phyloP scores from a whole-genome alignment of 768 basidiomycete genomes.

The Tylopilus sp. region DNA sequence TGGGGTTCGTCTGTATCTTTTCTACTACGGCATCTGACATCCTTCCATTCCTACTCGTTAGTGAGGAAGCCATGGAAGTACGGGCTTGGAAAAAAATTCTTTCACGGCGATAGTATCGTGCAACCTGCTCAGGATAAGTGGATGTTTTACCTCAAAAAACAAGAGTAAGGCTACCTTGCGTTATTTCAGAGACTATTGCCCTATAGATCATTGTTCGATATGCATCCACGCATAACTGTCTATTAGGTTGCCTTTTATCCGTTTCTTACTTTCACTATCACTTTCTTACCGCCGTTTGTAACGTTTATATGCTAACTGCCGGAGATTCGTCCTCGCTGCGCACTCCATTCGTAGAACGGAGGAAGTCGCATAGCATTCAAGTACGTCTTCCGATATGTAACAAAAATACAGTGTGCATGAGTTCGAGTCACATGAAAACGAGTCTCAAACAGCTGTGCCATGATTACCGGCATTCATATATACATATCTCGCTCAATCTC shows the following conservation, averaged over 20 bases:
- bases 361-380: no score
- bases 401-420: no score
- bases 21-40: neutral
- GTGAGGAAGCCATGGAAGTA: slow-evolving; percentile 28
- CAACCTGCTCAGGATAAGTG: slow-evolving; percentile 27
- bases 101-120: slow-evolving; percentile 15
- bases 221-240: neutral
- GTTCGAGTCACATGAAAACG: no score
- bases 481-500: no score
- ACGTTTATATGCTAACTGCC: no score
- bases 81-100: slow-evolving; percentile 26
- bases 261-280: no score
- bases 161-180: neutral
- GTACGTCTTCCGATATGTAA: no score
- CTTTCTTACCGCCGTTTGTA: slow-evolving; percentile 72
- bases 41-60: slow-evolving; percentile 8
- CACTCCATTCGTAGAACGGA: no score
- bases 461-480: no score
- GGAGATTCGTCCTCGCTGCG: no score
- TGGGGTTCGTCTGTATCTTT: neutral
- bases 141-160: slow-evolving; percentile 21
- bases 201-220: neutral
- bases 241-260: slow-evolving; percentile 29
- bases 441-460: no score
- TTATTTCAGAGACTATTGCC: neutral